phyloP scores from a whole-genome alignment of 2,329 filamentous ascomycete genomes.

The Stachybotrys chartarum region DNA sequence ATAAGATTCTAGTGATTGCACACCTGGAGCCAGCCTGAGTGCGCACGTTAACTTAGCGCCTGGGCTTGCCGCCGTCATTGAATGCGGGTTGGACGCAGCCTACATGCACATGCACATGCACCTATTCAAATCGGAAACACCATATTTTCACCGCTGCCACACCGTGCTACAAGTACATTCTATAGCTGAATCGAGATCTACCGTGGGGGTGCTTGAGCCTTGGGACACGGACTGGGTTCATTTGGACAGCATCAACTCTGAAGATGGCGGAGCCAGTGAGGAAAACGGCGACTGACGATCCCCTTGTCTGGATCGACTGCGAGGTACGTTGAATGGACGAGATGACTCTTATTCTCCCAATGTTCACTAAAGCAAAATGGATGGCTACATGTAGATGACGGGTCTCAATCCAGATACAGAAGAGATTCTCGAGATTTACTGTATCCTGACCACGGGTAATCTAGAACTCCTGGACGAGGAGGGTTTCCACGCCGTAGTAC shows the following conservation, averaged over 20 bases:
- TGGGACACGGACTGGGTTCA: no score
- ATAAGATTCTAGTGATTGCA: background rate
- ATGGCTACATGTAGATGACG: conserved; percentile 64
- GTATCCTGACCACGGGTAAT: conserved; percentile 78
- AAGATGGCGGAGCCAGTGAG: conserved; percentile 7
- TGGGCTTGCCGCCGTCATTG: no score
- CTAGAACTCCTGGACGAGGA: conserved; percentile 67
- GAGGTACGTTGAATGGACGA: conserved; percentile 37
- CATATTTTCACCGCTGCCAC: no score
- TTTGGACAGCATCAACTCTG: no score
- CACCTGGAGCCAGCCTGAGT: background rate
- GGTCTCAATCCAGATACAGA: conserved; percentile 63
- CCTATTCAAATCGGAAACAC: no score
- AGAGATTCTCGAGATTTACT: conserved; percentile 85
- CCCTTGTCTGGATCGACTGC: conserved; percentile 80
- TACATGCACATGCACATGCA: no score
- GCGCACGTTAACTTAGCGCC: background rate
- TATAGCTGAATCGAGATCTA: no score
- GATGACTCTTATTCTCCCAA: background rate
- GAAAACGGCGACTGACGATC: conserved; percentile 36
- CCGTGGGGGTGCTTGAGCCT: no score
- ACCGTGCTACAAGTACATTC: no score
- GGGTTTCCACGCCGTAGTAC: conserved; percentile 76
- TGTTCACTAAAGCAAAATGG: background rate
- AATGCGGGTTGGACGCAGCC: no score